Base-by-base conservation (phyloP, 2,329 filamentous ascomycete species). In the Xylaria sp. region DNA sequence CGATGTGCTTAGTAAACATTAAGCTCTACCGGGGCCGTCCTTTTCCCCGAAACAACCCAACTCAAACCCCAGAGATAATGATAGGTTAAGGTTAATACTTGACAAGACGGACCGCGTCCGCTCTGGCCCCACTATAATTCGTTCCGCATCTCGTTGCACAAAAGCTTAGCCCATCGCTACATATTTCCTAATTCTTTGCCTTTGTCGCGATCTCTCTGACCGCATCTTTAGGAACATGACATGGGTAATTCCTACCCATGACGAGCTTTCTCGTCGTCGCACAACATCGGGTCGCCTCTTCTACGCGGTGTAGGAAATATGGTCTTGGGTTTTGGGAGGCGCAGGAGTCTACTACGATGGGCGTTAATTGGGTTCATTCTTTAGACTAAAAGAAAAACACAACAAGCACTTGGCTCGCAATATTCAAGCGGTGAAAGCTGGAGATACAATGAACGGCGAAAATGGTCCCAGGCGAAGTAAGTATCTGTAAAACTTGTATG, bases 231-330 rank as follows among this genome's bases (percentile, higher is more conserved):
- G 89, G 89, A 91, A 79, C 89, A 91, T 75, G 87, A 90, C 74
- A 83, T 90, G 79, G 89, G 89, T 56, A 91, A 91, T 65, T 88
- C 85, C 36, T 87, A 85, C 77, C 79, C 82, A 66, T 85, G 71
- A 81, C 11, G 33, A 63, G 23, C 44, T 42, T 20, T 48, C 40
- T 49, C 13, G 15, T 36, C 20, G 20, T 13, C 49, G 3, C 36
- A 26, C 20, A 49, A 7, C 23, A 59, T 38, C 6, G 62, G 46
- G n/a, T 44, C n/a, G 23, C 10, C 33, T 20, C 23, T 9, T 17
- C 36, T 9, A 10, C 10, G 33, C 33, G 62, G 44, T 36, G 46
- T 28, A 26, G 49, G 38, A n/a, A 44, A 42, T 33, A 42, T 17
- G 38, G 40, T 5, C 31, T n/a, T 33, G 31, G 28, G 42, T 38